These are phyloP conservation scores for Penicillium ucsense DNA, from an alignment of 495 filamentous ascomycete species.

Conservation along the genomic window DNA sequence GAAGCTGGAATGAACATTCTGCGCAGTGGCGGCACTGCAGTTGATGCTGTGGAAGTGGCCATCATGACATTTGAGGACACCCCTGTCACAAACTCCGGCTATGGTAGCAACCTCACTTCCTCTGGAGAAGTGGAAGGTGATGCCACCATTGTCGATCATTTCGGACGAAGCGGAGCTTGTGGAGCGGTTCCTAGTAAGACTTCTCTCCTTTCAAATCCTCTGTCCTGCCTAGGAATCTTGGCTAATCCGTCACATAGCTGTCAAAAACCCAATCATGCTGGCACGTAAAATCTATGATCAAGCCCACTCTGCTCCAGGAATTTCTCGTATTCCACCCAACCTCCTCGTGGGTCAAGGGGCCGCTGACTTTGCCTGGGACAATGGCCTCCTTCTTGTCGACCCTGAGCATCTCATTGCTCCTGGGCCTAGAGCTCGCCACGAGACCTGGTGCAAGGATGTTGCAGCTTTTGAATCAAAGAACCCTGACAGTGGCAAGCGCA, in stretches of 20 bases:
- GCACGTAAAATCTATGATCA: constrained; percentile 74
- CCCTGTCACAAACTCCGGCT: constrained; percentile 94
- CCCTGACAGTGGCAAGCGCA: constrained; percentile 1
- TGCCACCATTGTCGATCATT: constrained; percentile 83
- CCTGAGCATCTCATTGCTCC: constrained; percentile 67
- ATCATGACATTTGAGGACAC: constrained; percentile 80
- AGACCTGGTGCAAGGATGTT: constrained; percentile 69
- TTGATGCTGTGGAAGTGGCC: constrained; percentile 90
- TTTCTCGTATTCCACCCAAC: constrained; percentile 86
- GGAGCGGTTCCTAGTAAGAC: constrained; percentile 77
- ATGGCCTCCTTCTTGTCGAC: constrained; percentile 57
- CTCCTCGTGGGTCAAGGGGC: constrained; percentile 80
- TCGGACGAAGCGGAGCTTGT: constrained; percentile 83
- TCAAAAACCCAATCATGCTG: constrained; percentile 84
- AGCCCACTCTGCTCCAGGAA: constrained; percentile 59
- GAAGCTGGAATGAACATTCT: constrained; percentile 70
- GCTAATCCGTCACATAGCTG: constrained; percentile 42
- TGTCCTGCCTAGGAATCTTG: background rate
- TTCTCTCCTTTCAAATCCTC: background rate
- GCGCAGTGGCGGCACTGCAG: constrained; percentile 62
- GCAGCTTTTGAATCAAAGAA: constrained; percentile 28
- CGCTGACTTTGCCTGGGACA: constrained; percentile 69
- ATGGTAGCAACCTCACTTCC: constrained; percentile 86
- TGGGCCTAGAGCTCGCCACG: constrained; percentile 62
- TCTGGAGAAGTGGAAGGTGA: constrained; percentile 91